Base-by-base conservation (phyloP, 108 stramenopile species). In the Nannochloropsis gaditana region DNA sequence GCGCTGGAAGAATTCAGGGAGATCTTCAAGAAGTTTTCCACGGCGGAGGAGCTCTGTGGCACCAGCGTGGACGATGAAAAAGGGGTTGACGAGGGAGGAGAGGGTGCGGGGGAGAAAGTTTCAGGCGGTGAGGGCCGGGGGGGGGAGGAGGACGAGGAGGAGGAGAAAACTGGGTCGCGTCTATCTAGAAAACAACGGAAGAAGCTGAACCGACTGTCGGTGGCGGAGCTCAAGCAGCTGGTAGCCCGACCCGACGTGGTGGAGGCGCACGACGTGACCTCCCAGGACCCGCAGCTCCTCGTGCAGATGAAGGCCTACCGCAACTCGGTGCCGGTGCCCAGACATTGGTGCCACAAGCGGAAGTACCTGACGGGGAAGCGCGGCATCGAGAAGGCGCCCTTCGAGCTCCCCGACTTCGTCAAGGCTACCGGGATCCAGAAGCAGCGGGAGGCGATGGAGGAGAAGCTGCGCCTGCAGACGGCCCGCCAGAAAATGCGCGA, bases 271-370 rank as follows among this genome's bases (percentile, higher is more conserved):
- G 99, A 99, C 89, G 91, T 96, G 80, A 98, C 97, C 9, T 94
- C 98, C 0, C 91, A 93, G 5, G 97, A 98, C 90, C 97, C 98
- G 8, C 92, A 93, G 21, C 95, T 99, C 85, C 87, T 99, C 80
- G 91, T 98, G 79, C 88, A 92, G 83, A 90, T 98, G 3, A 99
- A 99, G 79, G 87, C 93, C 11, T 86, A 92, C 45, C 92, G 94
- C 11, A 95, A 95, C 42, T 94, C 98, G 9, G 98, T 98, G 1
- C 93, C 95, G 21, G 97, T 99, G 3, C 98, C 99, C 5, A 86
- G 95, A 44, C 99, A 98, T 90, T 98, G 99, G 97, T 94, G 96
- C 86, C 93, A 97, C 9, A 97, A 97, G 82, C 95, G 99, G 43
- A 98, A 99, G 91, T 99, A 98, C 91, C 87, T 99, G 81, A 97